Evolutionary conservation across 2,329 filamentous ascomycete species (phyloP), one percentile per base, ranked within the genome.

Genomic region (Paracoccidioides lutzii): DNA sequence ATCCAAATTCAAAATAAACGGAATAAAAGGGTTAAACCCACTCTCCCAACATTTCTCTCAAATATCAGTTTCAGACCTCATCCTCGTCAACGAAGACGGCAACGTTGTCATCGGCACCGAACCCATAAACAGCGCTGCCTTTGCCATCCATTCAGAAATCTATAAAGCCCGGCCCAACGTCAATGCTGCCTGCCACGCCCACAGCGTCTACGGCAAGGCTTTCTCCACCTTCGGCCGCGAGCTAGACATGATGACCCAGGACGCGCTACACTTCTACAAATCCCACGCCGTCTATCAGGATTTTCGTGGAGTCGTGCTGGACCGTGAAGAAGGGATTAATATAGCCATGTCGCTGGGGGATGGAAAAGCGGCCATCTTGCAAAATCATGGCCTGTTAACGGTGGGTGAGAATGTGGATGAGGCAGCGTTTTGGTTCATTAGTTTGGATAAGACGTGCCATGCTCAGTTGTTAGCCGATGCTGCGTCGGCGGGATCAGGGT

Each of bases 351-450:
- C 61, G 0, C 57, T 69, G 2, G 66, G 66, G 0, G 51, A 58
- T 5, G 57, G 58, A 2, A 62, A 60, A 41, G 60, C 49, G 2
- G 37, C 60, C 2, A 64, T 69, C 2, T 50, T 68, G 30, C 64
- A 64, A 40, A 69, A 69, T 52, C 67, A 70, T 51, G 67, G 76
- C 3, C 60, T 78, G 10, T 59, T 78, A 46, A 78, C 84, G 0
- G 82, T 85, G 0, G 86, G 86, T 3, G 65, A 69, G 6, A 89
- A 85, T 0, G 85, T 90, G 1, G 85, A 88, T 62, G 86, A 90
- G 68, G 85, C 85, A 0, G 82, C 82, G 0, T 88, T 82, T 64
- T 68, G 88, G 42, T 85, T 87, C 64, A 82, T 81, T 0, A 70
- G 84, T 43, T 75, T 88, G 65, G 86, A 89, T 69, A 76, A 83